phyloP scores from a whole-genome alignment of 2,329 filamentous ascomycete genomes.

The Tothia fuscella region DNA sequence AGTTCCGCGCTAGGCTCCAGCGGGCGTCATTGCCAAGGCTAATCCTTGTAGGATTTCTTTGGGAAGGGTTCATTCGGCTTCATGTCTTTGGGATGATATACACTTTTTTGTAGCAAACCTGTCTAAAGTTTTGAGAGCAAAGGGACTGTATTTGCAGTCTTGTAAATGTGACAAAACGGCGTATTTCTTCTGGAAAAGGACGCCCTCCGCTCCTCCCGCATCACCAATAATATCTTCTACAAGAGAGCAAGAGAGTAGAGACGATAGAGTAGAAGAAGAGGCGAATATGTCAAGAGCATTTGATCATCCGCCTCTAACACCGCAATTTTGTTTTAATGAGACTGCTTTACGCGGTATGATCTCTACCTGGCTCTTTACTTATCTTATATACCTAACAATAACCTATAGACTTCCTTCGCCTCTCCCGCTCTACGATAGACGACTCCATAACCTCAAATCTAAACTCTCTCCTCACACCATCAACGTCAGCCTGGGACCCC shows the following conservation, averaged over 20 bases:
- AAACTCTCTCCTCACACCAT: conserved; percentile 74
- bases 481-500: conserved; percentile 63
- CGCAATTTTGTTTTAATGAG: conserved; percentile 41
- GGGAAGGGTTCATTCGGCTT: no score
- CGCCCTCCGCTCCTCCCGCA: conserved; percentile 4
- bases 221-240: conserved; percentile 11
- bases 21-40: no score
- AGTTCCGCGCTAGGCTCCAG: no score
- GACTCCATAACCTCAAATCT: conserved; percentile 90
- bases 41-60: no score
- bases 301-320: conserved; percentile 29
- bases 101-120: no score
- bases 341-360: conserved; percentile 36
- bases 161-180: conserved; percentile 13
- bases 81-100: no score
- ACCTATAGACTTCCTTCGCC: conserved; percentile 68
- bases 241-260: conserved; percentile 9
- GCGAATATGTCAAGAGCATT: conserved; percentile 30
- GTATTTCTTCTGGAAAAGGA: conserved; percentile 12
- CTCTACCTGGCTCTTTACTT: not conserved
- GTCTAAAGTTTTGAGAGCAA: no score
- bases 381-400: conserved; percentile 11
- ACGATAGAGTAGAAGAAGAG: conserved; percentile 22
- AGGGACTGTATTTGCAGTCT: not conserved
- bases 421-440: conserved; percentile 76